Base-by-base conservation (phyloP, 2,329 filamentous ascomycete genomes). In the Xylaria sp. region DNA sequence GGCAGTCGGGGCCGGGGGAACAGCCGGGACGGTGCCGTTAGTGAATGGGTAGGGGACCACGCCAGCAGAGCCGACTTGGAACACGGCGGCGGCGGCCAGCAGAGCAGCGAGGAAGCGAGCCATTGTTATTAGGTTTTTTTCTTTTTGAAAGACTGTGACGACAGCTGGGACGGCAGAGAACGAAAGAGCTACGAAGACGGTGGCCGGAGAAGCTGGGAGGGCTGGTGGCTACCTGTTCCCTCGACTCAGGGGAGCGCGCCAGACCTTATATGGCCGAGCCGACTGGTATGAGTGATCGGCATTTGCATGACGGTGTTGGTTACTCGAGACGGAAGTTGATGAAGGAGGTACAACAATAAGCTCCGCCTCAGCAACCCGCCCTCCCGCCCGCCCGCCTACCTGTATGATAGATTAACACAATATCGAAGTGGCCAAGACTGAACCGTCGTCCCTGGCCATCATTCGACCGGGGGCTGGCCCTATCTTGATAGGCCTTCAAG, bases 61-160 rank as follows among this genome's bases (percentile, higher is more conserved):
- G n/a, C n/a, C 64, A 50, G 65, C 65, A 46, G 58, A 57, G 57
- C 57, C 61, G 46, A 64, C 60, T 43, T 65, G 61, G 46, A 67
- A 44, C 54, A 66, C 58, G 57, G 64, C 64, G 41, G 56, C 61
- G 40, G 52, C 59, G 48, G 66, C 65, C 61, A 69, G 50, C 26
- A 68, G 47, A 52, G 60, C 59, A 61, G 64, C 56, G 57, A 69
- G 58, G 60, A 69, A 66, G 18, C 63, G 64, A 52, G 66, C 63
- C 66, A 69, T 69, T 44, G 56, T 49, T 58, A 42, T 47, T 24
- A 18, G 50, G n/a, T n/a, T n/a, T n/a, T n/a, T n/a, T n/a, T n/a
- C n/a, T n/a, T n/a, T 56, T 40, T 43, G 24, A 34, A 45, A 37
- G 44, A 16, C 21, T 52, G 46, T 47, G 54, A 22, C 40, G 54